These are phyloP conservation scores for Elaeis oleifera DNA, from an alignment of 202 grass and related monocot genomes.

Conservation along the genomic window DNA sequence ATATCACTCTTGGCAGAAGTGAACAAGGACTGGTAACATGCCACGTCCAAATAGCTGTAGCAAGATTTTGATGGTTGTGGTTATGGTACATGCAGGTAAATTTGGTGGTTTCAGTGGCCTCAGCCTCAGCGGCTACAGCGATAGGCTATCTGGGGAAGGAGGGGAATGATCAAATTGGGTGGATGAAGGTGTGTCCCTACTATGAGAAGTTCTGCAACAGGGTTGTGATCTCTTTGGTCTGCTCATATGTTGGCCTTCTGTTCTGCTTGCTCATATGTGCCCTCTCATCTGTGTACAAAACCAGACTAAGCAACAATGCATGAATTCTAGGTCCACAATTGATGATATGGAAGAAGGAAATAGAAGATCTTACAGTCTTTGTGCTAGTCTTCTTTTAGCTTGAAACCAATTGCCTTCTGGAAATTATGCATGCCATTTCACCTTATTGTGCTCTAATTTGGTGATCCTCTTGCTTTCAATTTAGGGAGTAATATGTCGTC, in stretches of 20 bases:
- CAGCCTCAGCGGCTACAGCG: constrained; percentile 24
- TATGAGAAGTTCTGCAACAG: constrained; percentile 32
- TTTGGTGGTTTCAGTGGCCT: constrained; percentile 31
- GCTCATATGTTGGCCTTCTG: constrained; percentile 18
- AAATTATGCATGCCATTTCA: no score
- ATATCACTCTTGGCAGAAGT: no score
- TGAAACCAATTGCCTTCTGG: no score
- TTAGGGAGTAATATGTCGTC: no score
- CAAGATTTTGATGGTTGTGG: neutral
- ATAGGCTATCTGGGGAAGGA: constrained; percentile 31
- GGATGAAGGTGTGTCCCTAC: constrained; percentile 34
- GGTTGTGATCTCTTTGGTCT: constrained; percentile 18
- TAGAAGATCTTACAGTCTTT: neutral
- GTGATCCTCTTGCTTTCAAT: no score
- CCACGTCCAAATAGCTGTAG: no score
- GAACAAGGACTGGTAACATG: no score
- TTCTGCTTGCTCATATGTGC: constrained; percentile 15
- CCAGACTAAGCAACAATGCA: neutral
- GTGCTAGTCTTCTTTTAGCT: no score
- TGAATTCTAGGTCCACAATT: neutral
- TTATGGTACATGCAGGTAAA: neutral
- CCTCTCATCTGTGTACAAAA: constrained; percentile 15
- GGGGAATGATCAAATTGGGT: constrained; percentile 37
- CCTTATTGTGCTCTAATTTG: no score
- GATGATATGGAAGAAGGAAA: neutral